Evolutionary conservation across 2,329 filamentous ascomycete genomes (phyloP).

Genomic region (Trichophyton mentagrophytes): DNA sequence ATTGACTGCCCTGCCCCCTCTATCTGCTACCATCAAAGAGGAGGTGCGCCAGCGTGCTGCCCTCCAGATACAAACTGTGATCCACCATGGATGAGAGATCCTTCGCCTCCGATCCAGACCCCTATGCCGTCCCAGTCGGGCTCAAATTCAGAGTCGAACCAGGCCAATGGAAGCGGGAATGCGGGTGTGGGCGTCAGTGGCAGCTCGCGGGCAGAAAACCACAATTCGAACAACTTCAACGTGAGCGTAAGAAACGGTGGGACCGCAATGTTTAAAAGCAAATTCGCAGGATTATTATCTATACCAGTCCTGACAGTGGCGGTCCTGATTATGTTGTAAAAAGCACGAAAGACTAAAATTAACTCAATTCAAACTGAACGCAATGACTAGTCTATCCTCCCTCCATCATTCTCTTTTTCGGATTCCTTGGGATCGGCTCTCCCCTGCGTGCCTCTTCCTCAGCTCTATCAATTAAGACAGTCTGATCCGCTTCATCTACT

Average conservation of each 20-base stretch:
- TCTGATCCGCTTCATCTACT: conserved; percentile 18
- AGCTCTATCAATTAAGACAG: conserved; percentile 28
- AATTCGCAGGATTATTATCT: not conserved
- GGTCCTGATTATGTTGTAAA: not conserved
- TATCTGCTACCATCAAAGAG: conserved; percentile 18
- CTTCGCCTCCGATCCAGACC: not conserved
- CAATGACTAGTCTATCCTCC: conserved; percentile 2
- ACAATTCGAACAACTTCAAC: not conserved
- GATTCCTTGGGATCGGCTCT: conserved; percentile 29
- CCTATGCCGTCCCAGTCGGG: not conserved
- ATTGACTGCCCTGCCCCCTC: conserved; percentile 8
- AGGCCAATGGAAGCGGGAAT: conserved; percentile 1
- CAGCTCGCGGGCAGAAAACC: conserved; percentile 3
- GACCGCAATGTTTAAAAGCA: not conserved
- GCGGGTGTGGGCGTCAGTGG: conserved; percentile 2
- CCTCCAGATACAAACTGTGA: conserved; percentile 17
- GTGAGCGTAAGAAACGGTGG: not conserved
- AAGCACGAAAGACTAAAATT: not conserved
- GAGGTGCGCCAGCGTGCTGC: conserved; percentile 19
- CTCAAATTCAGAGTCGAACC: not conserved
- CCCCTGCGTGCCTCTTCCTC: conserved; percentile 28
- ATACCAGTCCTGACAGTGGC: not conserved
- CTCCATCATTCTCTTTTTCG: conserved; percentile 38
- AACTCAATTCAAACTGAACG: not conserved
- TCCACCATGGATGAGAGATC: conserved; percentile 3